Conservation (phyloP, 495 filamentous ascomycete species). For the Choiromyces venosus region DNA sequence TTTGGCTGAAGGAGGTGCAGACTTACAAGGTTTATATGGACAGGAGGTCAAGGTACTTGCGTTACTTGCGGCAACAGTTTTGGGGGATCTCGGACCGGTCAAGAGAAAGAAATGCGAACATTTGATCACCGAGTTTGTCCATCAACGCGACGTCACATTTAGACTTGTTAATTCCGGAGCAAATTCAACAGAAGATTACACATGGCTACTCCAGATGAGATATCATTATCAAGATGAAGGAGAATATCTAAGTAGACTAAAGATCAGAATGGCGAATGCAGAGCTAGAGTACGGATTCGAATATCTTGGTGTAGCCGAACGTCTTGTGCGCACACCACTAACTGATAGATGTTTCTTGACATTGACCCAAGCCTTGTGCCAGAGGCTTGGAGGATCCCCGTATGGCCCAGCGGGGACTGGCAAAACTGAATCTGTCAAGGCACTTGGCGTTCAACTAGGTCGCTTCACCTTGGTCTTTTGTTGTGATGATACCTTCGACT, state of each 20-base stretch:
- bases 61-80: conserved; percentile 78
- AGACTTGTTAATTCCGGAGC: conserved; percentile 73
- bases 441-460: conserved; percentile 89
- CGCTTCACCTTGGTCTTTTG: conserved; percentile 98
- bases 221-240: conserved; percentile 80
- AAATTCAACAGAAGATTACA: conserved; percentile 69
- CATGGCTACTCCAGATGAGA: conserved; percentile 97
- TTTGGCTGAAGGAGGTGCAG: conserved; percentile 61
- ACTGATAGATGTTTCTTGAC: conserved; percentile 98
- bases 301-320: conserved; percentile 91
- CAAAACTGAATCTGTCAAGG: conserved; percentile 98
- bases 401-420: conserved; percentile 98
- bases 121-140: conserved; percentile 97
- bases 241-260: conserved; percentile 73
- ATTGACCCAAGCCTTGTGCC: conserved; percentile 88
- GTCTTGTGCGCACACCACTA: conserved; percentile 89
- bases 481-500: conserved; percentile 98
- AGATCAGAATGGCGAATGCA: conserved; percentile 95
- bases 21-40: conserved; percentile 63
- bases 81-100: conserved; percentile 80
- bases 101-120: conserved; percentile 94
- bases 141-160: conserved; percentile 86
- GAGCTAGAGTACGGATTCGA: conserved; percentile 95
- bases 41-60: conserved; percentile 73
- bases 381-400: conserved; percentile 90